phyloP scores from a whole-genome alignment of 176 grass and related monocot species.

The Carex parvula region DNA sequence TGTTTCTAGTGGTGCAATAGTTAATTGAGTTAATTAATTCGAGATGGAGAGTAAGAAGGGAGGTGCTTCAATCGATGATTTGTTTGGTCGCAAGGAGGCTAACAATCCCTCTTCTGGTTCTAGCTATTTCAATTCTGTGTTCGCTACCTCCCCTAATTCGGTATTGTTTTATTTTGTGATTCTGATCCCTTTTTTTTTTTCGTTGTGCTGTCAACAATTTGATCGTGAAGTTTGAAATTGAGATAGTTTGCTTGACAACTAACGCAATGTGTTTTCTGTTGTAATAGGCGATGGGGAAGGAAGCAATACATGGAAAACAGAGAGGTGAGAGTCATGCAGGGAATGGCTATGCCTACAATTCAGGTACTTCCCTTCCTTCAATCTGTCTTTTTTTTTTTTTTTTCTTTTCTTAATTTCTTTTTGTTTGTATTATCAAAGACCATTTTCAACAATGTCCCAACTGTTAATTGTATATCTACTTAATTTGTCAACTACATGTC shows the following conservation, averaged over 20 bases:
- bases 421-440: not conserved
- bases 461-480: not conserved
- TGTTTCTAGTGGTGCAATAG: constrained; percentile 1
- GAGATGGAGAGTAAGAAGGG: constrained; percentile 28
- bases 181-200: not conserved
- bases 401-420: not conserved
- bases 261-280: constrained; percentile 1
- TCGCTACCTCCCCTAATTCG: constrained; percentile 8
- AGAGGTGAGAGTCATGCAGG: constrained; percentile 28
- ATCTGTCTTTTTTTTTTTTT: not conserved
- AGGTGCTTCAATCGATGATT: constrained; percentile 20
- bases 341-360: constrained; percentile 14
- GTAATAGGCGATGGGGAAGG: constrained; percentile 29
- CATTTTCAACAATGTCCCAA: not conserved
- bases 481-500: not conserved
- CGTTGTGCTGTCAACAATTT: not conserved
- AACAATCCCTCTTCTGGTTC: constrained; percentile 6
- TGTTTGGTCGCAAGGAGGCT: constrained; percentile 18
- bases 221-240: not conserved
- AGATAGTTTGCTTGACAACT: not conserved
- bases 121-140: constrained; percentile 20
- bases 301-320: constrained; percentile 20
- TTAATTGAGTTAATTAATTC: not conserved
- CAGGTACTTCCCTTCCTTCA: constrained; percentile 5
- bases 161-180: not conserved